These are phyloP conservation scores for Phytophthora crassamura DNA, from an alignment of 352 stramenopile species.

Conservation along the genomic window DNA sequence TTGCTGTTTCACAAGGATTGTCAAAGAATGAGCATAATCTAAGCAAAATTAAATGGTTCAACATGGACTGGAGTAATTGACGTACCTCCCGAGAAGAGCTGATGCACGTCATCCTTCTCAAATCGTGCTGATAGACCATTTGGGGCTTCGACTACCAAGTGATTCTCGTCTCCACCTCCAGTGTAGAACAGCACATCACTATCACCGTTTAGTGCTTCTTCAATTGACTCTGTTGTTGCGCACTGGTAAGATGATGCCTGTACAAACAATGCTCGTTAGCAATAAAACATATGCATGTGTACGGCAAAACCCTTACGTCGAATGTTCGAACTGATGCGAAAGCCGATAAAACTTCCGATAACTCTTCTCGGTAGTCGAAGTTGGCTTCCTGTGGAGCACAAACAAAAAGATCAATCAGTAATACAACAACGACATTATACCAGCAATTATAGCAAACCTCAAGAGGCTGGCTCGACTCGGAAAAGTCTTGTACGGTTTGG, in stretches of 20 bases:
- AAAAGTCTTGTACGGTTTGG: constrained; percentile 32
- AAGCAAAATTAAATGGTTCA: background rate
- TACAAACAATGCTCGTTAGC: background rate
- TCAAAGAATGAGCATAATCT: constrained; percentile 13
- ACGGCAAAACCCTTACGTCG: constrained; percentile 32
- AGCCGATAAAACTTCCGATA: constrained; percentile 51
- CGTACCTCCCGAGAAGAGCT: constrained; percentile 40
- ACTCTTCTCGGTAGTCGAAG: constrained; percentile 55
- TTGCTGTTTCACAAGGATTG: constrained; percentile 17
- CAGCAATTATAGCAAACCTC: constrained; percentile 18
- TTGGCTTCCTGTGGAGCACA: constrained; percentile 25
- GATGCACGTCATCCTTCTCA: constrained; percentile 35
- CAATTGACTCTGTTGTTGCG: constrained; percentile 41
- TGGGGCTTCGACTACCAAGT: constrained; percentile 43
- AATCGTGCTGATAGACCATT: constrained; percentile 42
- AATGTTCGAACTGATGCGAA: constrained; percentile 53
- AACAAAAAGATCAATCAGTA: constrained; percentile 4
- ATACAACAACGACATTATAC: background rate
- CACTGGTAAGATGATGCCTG: constrained; percentile 46
- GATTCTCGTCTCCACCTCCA: constrained; percentile 41
- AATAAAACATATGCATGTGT: background rate
- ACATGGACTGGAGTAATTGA: too few relatives aligned
- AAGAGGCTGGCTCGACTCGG: constrained; percentile 32
- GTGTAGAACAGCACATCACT: constrained; percentile 54
- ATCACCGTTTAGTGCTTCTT: constrained; percentile 35